Base-by-base conservation (phyloP, 2,329 filamentous ascomycete species). In the Talaromyces pinophilus region DNA sequence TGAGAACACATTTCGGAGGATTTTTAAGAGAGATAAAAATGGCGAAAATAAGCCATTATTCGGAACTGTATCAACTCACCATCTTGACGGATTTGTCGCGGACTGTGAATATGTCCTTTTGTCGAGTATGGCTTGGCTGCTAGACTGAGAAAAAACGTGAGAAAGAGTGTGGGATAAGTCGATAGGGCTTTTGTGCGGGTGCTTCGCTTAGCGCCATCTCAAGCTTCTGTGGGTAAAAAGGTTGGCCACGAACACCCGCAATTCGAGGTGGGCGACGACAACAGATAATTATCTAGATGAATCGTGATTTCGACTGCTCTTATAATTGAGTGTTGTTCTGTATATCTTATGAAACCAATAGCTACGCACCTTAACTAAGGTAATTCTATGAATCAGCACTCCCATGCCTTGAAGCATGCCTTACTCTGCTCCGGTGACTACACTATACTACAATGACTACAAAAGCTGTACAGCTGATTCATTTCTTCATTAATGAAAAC, bases 1-100 rank as follows among this genome's bases (percentile, higher is more conserved):
- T 77, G 65, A 65, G 66, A 68, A 64, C 59, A 66, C 63, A 69
- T 62, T 35, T 54, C 60, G 59, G 63, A 66, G 66, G 65, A 67
- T 64, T 61, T 54, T 64, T 62, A 64, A 61, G 61, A 54, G 59
- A 61, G 68, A 67, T 57, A 44, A 46, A 62, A 63, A 63, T 59
- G 61, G 67, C 67, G 57, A 7, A 17, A 54, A 69, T 75, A 70
- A 76, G 67, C 70, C 71, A 70, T 69, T 65, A 67, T 66, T 52
- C 64, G 62, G 69, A 71, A 69, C 68, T 67, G 74, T 67, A 71
- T 66, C 70, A 63, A 81, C 79, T 80, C 78, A 81, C 79, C 79
- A 81, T 81, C 72, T 79, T 81, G 79, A 76, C 76, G 73, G 74
- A 3, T 64, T 76, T 76, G 76, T 74, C 72, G 75, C 68, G 67